Percentiles rank a stretch among this genome's conserved stretches.
phyloP scores from a whole-genome alignment of 2,329 filamentous ascomycete genomes.

The Calonectria leucothoes region DNA sequence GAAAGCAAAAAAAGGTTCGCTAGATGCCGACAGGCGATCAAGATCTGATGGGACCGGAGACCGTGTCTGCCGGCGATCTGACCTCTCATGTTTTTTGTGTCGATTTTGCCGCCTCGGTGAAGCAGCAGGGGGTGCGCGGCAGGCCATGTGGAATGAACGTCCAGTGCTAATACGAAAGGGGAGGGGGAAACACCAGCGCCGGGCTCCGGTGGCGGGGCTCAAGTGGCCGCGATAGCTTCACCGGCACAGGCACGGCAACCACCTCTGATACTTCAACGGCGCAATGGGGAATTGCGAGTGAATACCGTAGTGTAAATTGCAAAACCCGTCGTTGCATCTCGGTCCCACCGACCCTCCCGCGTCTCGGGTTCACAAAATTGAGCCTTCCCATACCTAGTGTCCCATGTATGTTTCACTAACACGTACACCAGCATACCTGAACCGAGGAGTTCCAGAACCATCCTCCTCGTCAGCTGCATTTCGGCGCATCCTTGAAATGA shows the following conservation, averaged over 20 bases:
- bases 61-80: constrained; percentile 21
- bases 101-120: not conserved
- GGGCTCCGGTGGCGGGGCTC: constrained; percentile 17
- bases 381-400: not conserved
- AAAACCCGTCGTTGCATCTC: not conserved
- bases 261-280: not conserved
- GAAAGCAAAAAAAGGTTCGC: not conserved
- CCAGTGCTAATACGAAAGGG: not conserved
- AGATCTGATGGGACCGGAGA: constrained; percentile 28
- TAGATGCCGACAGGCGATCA: constrained; percentile 20
- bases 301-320: not conserved
- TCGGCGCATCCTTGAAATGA: not conserved
- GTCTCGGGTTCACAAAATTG: not conserved
- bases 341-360: not conserved
- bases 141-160: not conserved
- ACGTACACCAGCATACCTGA: not conserved
- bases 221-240: constrained; percentile 35
- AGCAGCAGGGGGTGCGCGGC: not conserved
- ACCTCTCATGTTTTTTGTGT: not conserved
- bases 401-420: not conserved
- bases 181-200: constrained; percentile 34
- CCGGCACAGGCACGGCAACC: not conserved
- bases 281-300: not conserved
- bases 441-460: not conserved
- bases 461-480: not conserved